A percentile compares a stretch with the other conserved stretches of the same genome.
These are phyloP conservation scores for Parachlorella kessleri DNA, from an alignment of 139 green algal genomes.

Conservation along the genomic window DNA sequence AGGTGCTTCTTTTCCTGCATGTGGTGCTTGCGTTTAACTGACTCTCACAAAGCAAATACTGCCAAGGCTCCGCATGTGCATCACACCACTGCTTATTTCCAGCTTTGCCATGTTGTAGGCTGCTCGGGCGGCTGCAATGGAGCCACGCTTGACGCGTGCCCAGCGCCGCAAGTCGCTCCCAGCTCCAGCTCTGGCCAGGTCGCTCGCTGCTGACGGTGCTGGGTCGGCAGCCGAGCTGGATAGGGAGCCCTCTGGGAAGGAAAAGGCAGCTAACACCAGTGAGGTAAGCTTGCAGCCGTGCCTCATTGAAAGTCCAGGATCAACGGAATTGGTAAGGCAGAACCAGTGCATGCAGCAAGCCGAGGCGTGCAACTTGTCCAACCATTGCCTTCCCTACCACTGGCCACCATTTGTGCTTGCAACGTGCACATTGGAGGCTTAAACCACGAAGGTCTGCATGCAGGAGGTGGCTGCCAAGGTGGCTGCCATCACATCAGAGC, in stretches of 20 bases:
- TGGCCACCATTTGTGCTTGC: too few relatives aligned
- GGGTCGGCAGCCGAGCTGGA: not conserved
- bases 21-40: too few relatives aligned
- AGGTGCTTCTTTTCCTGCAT: too few relatives aligned
- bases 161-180: conserved; percentile 26
- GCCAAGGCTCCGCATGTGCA: too few relatives aligned
- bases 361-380: too few relatives aligned
- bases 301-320: not conserved
- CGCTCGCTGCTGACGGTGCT: not conserved
- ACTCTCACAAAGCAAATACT: too few relatives aligned
- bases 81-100: not conserved
- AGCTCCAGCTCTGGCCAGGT: conserved; percentile 1
- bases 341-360: too few relatives aligned
- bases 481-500: conserved; percentile 17
- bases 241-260: not conserved
- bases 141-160: conserved; percentile 23
- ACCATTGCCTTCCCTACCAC: too few relatives aligned
- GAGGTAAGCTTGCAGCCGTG: not conserved
- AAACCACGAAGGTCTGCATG: not conserved
- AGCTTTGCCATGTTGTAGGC: too few relatives aligned
- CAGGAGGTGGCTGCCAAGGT: conserved; percentile 22
- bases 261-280: conserved; percentile 6
- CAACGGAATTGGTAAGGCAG: too few relatives aligned
- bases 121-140: too few relatives aligned
- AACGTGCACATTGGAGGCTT: too few relatives aligned